Percentiles rank a stretch among this genome's conserved stretches.
Conservation (phyloP, 2,329 filamentous ascomycete genomes). For the Neocucurbitaria cava region DNA sequence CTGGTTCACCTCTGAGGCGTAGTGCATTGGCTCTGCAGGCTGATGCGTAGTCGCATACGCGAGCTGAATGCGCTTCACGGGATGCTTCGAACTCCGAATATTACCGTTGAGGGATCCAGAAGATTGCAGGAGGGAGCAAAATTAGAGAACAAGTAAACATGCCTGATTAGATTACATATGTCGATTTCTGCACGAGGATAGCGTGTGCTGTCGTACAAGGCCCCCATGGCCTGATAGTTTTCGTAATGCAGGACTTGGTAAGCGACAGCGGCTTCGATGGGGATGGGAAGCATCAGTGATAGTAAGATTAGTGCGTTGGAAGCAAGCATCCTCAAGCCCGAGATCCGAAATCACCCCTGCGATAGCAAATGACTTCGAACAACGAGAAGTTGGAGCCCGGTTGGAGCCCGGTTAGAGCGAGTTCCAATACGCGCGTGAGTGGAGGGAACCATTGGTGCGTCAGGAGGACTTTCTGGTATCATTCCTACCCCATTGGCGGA, state of each 20-base stretch:
- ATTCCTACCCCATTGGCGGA: slow-evolving; percentile 27
- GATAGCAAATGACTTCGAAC: background rate
- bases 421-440: background rate
- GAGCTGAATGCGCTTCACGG: slow-evolving; percentile 6
- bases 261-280: slow-evolving; percentile 2
- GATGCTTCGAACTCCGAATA: slow-evolving; percentile 2
- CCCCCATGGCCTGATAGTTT: slow-evolving; percentile 12
- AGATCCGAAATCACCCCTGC: background rate
- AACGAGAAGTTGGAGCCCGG: background rate
- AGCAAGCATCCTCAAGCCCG: background rate
- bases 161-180: slow-evolving; percentile 3
- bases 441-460: background rate
- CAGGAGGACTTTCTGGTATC: background rate
- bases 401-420: background rate
- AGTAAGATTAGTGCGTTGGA: background rate
- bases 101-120: slow-evolving; percentile 1
- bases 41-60: background rate
- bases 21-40: slow-evolving; percentile 3
- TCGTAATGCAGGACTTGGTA: slow-evolving; percentile 6
- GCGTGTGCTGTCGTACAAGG: slow-evolving; percentile 11
- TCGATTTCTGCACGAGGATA: slow-evolving; percentile 12
- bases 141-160: slow-evolving; percentile 20
- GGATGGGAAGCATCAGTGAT: background rate
- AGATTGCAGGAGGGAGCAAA: slow-evolving; percentile 8
- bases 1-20: background rate